Conservation (phyloP, 2,329 filamentous ascomycete species). For the Aspergillus sp. region DNA sequence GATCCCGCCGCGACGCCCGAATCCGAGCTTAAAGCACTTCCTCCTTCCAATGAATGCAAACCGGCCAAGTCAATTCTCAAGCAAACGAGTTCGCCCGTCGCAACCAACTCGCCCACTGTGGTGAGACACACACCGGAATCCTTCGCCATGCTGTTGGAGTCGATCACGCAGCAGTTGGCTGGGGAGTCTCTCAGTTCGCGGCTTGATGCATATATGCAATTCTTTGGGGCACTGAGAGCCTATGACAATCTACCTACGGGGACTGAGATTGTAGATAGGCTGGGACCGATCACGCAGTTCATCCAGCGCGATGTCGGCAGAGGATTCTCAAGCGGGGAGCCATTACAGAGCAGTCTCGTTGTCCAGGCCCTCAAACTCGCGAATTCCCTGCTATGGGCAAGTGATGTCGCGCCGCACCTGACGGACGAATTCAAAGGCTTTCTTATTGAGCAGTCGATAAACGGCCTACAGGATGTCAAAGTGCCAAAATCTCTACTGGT, state of each 20-base stretch:
- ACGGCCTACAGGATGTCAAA: conserved; percentile 64
- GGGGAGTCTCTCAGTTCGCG: conserved; percentile 68
- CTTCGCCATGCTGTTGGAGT: conserved; percentile 79
- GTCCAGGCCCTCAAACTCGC: conserved; percentile 77
- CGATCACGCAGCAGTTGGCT: conserved; percentile 75
- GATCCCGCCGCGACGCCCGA: conserved; percentile 30
- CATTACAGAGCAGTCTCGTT: conserved; percentile 65
- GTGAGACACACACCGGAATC: conserved; percentile 53
- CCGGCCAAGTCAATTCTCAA: conserved; percentile 81
- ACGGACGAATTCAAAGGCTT: conserved; percentile 76
- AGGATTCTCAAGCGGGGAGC: conserved; percentile 54
- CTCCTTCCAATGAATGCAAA: conserved; percentile 50
- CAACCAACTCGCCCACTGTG: conserved; percentile 42
- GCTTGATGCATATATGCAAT: conserved; percentile 80
- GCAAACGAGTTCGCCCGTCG: conserved; percentile 46
- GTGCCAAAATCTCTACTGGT: conserved; percentile 75
- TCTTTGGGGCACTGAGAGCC: conserved; percentile 71
- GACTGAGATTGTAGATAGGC: conserved; percentile 69
- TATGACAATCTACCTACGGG: conserved; percentile 79
- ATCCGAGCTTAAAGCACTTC: conserved; percentile 46
- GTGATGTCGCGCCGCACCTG: conserved; percentile 66
- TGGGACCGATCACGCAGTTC: conserved; percentile 74
- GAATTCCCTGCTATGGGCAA: conserved; percentile 71
- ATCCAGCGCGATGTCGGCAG: conserved; percentile 76
- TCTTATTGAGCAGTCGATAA: conserved; percentile 76